A percentile compares a stretch with the other conserved stretches of the same genome.
Conservation (phyloP, 352 stramenopile species). For the Pythium pectinolyticum region DNA sequence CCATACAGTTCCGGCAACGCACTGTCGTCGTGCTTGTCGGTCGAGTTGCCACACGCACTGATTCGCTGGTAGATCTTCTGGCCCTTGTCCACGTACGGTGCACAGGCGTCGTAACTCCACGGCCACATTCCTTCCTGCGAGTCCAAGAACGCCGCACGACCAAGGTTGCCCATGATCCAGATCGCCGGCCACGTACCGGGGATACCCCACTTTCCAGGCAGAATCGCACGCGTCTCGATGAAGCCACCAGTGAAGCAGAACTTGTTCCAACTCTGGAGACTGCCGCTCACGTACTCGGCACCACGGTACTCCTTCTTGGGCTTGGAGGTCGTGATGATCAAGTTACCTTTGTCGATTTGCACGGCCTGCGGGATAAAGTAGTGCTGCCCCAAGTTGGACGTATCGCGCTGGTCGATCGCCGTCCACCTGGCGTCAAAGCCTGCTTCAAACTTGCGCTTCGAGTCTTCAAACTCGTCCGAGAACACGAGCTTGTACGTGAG, state of each 20-base stretch:
- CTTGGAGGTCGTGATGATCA: constrained; percentile 92
- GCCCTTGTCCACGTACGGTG: constrained; percentile 77
- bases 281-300: constrained; percentile 88
- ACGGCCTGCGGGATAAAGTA: constrained; percentile 94
- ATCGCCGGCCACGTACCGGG: constrained; percentile 96
- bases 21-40: constrained; percentile 89
- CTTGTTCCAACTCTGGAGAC: constrained; percentile 98
- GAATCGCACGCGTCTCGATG: constrained; percentile 92
- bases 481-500: constrained; percentile 89
- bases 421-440: constrained; percentile 96
- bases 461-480: constrained; percentile 97
- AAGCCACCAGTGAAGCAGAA: constrained; percentile 98
- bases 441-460: constrained; percentile 91
- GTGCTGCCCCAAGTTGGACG: constrained; percentile 94
- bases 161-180: constrained; percentile 98
- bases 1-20: constrained; percentile 90
- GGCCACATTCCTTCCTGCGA: constrained; percentile 96
- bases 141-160: constrained; percentile 91
- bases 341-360: constrained; percentile 90
- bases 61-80: constrained; percentile 93
- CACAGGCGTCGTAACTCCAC: constrained; percentile 95
- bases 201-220: constrained; percentile 94
- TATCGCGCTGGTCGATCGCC: constrained; percentile 94
- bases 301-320: constrained; percentile 75
- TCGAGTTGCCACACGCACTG: constrained; percentile 92